These are phyloP conservation scores for Hygrophila difformis DNA, from an alignment of 257 asterid genomes.

Conservation along the genomic window DNA sequence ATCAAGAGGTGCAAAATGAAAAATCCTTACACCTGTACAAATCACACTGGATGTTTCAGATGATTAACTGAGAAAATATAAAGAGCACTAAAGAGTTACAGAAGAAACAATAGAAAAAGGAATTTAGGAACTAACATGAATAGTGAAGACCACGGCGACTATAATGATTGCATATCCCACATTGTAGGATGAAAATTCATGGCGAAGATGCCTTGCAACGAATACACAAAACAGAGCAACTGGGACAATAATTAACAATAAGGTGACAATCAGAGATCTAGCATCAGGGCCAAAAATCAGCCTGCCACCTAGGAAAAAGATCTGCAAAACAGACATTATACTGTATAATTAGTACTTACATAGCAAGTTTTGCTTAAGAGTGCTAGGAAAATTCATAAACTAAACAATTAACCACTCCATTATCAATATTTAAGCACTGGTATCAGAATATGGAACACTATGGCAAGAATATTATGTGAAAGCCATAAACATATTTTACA, in stretches of 20 bases:
- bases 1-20: too few species aligned
- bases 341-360: conserved; percentile 7
- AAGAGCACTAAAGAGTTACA: background rate
- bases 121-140: conserved; percentile 46
- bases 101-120: conserved; percentile 12
- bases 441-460: too few species aligned
- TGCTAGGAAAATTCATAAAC: background rate
- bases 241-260: conserved; percentile 71
- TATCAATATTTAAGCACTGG: too few species aligned
- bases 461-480: too few species aligned
- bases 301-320: conserved; percentile 83
- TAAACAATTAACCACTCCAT: too few species aligned
- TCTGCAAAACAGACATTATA: conserved; percentile 38
- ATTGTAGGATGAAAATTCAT: conserved; percentile 58
- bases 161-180: conserved; percentile 81
- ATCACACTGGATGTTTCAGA: too few species aligned
- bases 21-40: too few species aligned
- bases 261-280: conserved; percentile 77
- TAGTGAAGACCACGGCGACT: conserved; percentile 61
- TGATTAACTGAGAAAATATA: background rate
- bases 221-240: conserved; percentile 77
- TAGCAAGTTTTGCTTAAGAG: background rate
- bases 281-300: conserved; percentile 99
- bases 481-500: too few species aligned
- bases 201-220: conserved; percentile 90